These are phyloP conservation scores for Triticum monococcum DNA, from an alignment of 176 grass and related monocot species.

Conservation along the genomic window DNA sequence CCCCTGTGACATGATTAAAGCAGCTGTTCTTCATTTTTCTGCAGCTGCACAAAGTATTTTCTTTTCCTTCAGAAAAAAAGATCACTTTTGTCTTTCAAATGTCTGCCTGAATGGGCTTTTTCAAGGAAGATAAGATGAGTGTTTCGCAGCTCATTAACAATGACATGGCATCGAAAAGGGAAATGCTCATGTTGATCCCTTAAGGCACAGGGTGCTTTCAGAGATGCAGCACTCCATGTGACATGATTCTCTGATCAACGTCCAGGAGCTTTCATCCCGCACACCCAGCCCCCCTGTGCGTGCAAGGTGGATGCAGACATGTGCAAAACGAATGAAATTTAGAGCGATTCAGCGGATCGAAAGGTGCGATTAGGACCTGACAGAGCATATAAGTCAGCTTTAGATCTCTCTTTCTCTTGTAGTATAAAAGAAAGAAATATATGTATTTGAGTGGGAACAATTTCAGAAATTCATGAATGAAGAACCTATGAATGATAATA, in stretches of 20 bases:
- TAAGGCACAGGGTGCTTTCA: background rate
- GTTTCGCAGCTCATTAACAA: slow-evolving; percentile 29
- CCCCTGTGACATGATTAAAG: slow-evolving; percentile 27
- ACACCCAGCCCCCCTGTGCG: background rate
- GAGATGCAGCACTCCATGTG: background rate
- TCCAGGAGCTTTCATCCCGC: background rate
- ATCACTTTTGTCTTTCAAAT: slow-evolving; percentile 5
- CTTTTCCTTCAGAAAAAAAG: background rate
- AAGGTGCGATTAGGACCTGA: background rate
- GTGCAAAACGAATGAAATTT: background rate
- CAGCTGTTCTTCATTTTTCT: slow-evolving; percentile 1
- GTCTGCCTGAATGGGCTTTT: slow-evolving; percentile 21
- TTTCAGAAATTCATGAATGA: background rate
- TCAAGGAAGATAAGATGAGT: slow-evolving; percentile 18
- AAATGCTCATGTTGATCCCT: slow-evolving; percentile 1
- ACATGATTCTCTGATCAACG: slow-evolving; percentile 11
- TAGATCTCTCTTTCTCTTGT: background rate
- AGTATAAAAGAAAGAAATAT: too few species aligned
- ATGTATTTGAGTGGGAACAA: background rate
- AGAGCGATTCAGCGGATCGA: background rate
- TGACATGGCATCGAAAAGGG: slow-evolving; percentile 15
- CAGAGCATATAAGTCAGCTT: background rate
- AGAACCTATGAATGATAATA: background rate
- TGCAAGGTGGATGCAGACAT: background rate
- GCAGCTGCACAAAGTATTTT: background rate